Conservation (phyloP, 441 rosid species). For the Pelargonium myrrhifolium region DNA sequence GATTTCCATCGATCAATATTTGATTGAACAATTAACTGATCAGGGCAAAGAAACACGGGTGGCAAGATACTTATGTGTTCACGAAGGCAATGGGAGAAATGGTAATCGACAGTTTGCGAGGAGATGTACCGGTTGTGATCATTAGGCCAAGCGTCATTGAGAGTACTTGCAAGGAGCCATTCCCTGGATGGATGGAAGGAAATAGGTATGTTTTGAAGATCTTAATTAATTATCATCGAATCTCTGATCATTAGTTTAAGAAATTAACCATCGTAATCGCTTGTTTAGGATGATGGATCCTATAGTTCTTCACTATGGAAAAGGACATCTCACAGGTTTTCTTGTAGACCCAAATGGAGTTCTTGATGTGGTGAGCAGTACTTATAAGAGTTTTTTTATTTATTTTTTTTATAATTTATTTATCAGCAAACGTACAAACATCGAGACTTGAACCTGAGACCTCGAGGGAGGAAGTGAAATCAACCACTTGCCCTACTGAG, state of each 20-base stretch:
- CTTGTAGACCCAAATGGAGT: slow-evolving; percentile 75
- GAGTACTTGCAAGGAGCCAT: slow-evolving; percentile 82
- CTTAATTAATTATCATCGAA: too few species aligned
- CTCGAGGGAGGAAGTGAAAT: too few species aligned
- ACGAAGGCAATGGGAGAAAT: slow-evolving; percentile 99
- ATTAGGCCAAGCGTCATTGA: slow-evolving; percentile 83
- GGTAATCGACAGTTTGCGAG: slow-evolving; percentile 67
- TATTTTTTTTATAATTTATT: too few species aligned
- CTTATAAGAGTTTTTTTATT: too few species aligned
- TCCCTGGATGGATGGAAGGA: slow-evolving; percentile 99
- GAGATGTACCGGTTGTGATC: slow-evolving; percentile 67
- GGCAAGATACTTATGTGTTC: slow-evolving; percentile 95
- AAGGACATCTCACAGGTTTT: slow-evolving; percentile 86
- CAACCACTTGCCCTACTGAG: too few species aligned
- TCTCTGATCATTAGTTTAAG: not conserved
- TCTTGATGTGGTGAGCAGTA: slow-evolving; percentile 65
- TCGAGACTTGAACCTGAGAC: too few species aligned
- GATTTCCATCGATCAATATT: not conserved
- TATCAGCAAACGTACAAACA: too few species aligned
- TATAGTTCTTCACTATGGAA: slow-evolving; percentile 71
- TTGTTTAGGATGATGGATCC: slow-evolving; percentile 92
- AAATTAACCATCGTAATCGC: not conserved
- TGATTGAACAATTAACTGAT: slow-evolving; percentile 9
- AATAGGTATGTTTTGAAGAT: slow-evolving; percentile 42
- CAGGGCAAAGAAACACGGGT: slow-evolving; percentile 81